Percentiles rank a stretch among this genome's conserved stretches.
Conservation (phyloP, 164 flowering plant species). For the grape (Vitis vinifera) region DNA sequence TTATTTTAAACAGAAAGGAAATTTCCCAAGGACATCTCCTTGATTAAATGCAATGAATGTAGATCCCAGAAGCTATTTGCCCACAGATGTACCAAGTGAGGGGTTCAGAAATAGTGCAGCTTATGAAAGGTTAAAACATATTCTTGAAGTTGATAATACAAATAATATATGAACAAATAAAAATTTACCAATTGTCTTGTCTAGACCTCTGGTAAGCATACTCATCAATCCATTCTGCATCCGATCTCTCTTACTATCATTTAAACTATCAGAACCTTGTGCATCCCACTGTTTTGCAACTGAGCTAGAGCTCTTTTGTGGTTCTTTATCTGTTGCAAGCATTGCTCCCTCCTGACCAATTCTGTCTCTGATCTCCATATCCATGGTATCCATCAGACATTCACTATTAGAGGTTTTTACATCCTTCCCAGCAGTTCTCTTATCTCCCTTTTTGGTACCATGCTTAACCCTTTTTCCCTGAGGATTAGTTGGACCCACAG, state of each 20-base stretch:
- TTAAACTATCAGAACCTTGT: conserved; percentile 11
- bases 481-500: conserved; percentile 9
- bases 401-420: conserved; percentile 1
- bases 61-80: neutral
- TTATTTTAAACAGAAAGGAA: no score
- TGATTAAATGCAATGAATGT: neutral
- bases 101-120: neutral
- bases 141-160: neutral
- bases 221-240: conserved; percentile 25
- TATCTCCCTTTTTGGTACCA: conserved; percentile 13
- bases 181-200: conserved; percentile 48
- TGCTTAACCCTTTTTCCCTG: conserved; percentile 20
- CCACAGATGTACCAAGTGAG: neutral
- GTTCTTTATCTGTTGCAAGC: conserved; percentile 29
- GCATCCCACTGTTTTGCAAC: conserved; percentile 13
- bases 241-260: conserved; percentile 14
- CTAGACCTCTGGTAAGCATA: conserved; percentile 44
- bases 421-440: conserved; percentile 3
- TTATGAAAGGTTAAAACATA: neutral
- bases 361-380: conserved; percentile 31
- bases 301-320: conserved; percentile 9
- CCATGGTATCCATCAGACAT: conserved; percentile 7
- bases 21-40: neutral
- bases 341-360: conserved; percentile 24
- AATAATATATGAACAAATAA: neutral